Evolutionary conservation across 495 filamentous ascomycete species (phyloP), one percentile per base, ranked within the genome.

Genomic region (Penicillium paxilli): DNA sequence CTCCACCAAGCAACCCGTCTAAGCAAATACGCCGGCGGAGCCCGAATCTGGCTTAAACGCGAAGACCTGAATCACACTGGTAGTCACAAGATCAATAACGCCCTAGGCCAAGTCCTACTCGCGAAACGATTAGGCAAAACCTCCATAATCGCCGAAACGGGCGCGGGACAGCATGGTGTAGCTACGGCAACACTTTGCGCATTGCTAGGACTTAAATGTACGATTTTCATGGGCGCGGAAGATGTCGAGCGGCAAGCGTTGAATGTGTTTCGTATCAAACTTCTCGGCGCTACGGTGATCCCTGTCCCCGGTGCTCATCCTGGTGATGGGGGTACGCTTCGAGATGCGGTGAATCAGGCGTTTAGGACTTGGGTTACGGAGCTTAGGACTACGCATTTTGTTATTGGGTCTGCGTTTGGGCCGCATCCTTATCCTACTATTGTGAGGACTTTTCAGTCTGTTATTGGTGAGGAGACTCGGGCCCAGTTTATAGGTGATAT

Each of bases 351-450:
- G 72, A 96, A 97, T 73, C 90, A 96, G 64, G 91, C 92, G 0
- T 73, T 98, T 58, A 83, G 91, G 23, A 83, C 87, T 51, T 98
- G 91, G 92, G 89, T 96, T 5, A 85, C 87, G 21, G 74, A 87
- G 25, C 83, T 96, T 3, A 81, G 87, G 42, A 92, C 88, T 12
- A 96, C 92, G 1, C 92, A 96, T 73, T 97, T 95, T 76, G 89
- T 96, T 66, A 92, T 96, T 56, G 92, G 93, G 22, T 94, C 89
- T 8, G 93, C 93, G 12, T 94, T 97, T 60, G 93, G 93, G 0
- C 93, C 93, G 4, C 91, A 97, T 59, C 93, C 93, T 2, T 96
- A 92, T 81, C 93, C 93, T 1, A 95, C 91, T 26, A 96, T 98
- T 50, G 93, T 97, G 2, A 86, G 93, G 38, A 96, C 91, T 0